Evolutionary conservation across 768 basidiomycete genomes (phyloP).

Genomic region (Kwoniella heveanensis): DNA sequence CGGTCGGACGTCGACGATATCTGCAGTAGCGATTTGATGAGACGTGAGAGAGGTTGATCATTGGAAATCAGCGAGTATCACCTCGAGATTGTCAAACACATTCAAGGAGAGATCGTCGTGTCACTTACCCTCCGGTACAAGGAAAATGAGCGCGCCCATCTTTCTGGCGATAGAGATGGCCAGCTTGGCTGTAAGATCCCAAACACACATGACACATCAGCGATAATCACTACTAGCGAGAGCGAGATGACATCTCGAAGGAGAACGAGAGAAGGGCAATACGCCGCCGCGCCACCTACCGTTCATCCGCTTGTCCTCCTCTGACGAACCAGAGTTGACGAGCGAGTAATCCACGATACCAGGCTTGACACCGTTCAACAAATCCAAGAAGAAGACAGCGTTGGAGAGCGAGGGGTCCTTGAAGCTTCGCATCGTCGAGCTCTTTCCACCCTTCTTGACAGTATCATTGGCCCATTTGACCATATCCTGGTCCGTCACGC

Average conservation of each 20-base stretch:
- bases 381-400: conserved; percentile 87
- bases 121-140: conserved; percentile 76
- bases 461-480: conserved; percentile 94
- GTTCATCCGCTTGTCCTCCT: conserved; percentile 89
- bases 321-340: conserved; percentile 64
- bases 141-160: conserved; percentile 92
- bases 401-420: conserved; percentile 88
- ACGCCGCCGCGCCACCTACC: conserved; percentile 65
- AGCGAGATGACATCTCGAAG: no score
- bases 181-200: conserved; percentile 70
- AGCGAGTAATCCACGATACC: conserved; percentile 91
- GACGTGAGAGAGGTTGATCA: no score
- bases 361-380: conserved; percentile 85
- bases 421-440: conserved; percentile 74
- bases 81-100: no score
- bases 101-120: background rate
- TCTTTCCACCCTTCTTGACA: conserved; percentile 64
- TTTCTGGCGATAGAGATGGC: conserved; percentile 99
- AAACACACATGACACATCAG: background rate
- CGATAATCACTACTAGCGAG: background rate
- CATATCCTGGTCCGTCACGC: conserved; percentile 88
- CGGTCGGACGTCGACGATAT: conserved; percentile 87
- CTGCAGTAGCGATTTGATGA: no score
- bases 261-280: no score
- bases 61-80: no score